Percentiles rank a stretch among this genome's conserved stretches.
Evolutionary conservation across 2,329 filamentous ascomycete species (phyloP).

Genomic region (Phyllosticta capitalensis): DNA sequence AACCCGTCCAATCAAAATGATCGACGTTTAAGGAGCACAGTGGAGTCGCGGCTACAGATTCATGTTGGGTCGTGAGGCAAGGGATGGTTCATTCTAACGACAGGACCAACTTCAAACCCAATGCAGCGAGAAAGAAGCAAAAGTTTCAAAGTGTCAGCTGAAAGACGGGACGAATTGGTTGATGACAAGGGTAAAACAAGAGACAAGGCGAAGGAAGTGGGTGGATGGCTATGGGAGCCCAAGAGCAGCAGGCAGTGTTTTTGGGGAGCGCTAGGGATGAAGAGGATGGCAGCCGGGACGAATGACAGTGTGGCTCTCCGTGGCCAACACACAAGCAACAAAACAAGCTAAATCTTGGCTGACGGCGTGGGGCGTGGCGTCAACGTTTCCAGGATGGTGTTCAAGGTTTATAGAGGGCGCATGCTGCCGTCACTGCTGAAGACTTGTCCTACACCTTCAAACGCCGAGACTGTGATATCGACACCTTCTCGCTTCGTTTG

Average conservation of each 20-base stretch:
- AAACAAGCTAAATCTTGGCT: neutral
- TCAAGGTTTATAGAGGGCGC: neutral
- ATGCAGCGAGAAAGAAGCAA: neutral
- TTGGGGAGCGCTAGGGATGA: no score
- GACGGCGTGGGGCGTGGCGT: neutral
- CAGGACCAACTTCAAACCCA: neutral
- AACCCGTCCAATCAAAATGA: neutral
- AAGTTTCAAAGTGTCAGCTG: neutral
- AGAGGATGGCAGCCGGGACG: neutral
- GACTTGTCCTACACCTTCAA: neutral
- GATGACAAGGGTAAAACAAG: neutral
- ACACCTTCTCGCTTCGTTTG: neutral
- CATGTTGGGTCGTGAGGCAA: neutral
- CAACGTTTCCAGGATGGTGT: neutral
- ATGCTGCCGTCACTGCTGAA: neutral
- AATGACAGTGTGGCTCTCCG: neutral
- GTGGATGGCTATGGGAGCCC: neutral
- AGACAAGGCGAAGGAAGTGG: neutral
- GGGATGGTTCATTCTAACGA: neutral
- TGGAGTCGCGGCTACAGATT: neutral
- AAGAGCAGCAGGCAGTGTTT: no score
- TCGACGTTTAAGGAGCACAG: neutral
- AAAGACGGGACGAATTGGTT: neutral
- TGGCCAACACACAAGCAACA: neutral
- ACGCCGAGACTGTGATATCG: neutral